Evolutionary conservation across 345 rosid genomes (phyloP), one percentile per base, ranked within the genome.

Genomic region (Cardamine occulta): DNA sequence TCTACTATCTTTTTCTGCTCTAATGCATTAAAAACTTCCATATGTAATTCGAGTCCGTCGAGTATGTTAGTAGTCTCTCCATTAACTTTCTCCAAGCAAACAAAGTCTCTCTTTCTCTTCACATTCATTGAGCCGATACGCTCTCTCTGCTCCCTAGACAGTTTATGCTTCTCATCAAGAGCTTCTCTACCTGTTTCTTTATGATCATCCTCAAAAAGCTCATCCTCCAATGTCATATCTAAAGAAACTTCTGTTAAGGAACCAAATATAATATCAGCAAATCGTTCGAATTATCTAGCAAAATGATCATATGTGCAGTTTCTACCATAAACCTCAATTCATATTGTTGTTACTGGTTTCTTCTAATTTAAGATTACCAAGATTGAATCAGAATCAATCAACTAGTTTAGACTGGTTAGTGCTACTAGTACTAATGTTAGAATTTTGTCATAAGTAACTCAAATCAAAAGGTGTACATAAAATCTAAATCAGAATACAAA

Each of bases 181-280:
- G 55, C 56, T 40, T 40, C 84, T 68, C 54, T 79, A 61, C 58
- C 51, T 18, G 65, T 58, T 31, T 82, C 89, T 2, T 13, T 8
- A n/a, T 45, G 74, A 51, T 85, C 87, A 48, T 81, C 88, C 48
- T 87, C 91, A 58, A 63, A 86, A 47, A 90, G 84, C 53, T 89
- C 91, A 72, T 89, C 95, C 79, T 90, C 89, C 79, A 84, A 87
- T 14, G 86, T 85, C 89, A 93, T 89, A 79, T 80, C 80, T 4
- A 70, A 18, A 13, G 85, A 82, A 75, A 81, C 77, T 71, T 83
- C 86, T 8, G 51, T 48, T 60, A 73, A 53, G 5, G 72, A 71
- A 52, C 81, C 84, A n/a, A 70, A 56, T 37, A 68, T 83, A n/a
- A 73, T 76, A 8, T 65, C 76, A 76, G 73, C 88, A 37, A 35